Evolutionary conservation across 257 asterid species (phyloP), one percentile per base, ranked within the genome.

Genomic region (Datura wrightii): DNA sequence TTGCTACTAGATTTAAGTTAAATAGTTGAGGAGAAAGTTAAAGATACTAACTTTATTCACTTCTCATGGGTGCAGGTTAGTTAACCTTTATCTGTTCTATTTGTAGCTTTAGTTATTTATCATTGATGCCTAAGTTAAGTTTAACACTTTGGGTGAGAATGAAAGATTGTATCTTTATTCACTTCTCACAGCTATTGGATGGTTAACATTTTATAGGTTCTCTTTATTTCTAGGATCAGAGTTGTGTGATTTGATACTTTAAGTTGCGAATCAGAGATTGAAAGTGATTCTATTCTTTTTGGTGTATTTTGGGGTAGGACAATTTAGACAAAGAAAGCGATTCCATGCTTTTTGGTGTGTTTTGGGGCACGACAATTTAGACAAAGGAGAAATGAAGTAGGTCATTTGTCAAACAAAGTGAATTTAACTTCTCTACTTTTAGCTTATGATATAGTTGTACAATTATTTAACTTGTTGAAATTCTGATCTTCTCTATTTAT

Each of bases 31-130:
- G 8, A 3, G 62, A 78, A 78, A 52, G 3, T 9, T 13, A 52
- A 78, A 78, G 82, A 13, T 76, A 50, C 62, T 50, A 50, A 44
- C 62, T 74, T 74, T 69, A 41, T 39, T n/a, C 52, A 69, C 65
- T 39, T 66, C 48, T 66, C 19, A 66, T 14, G 10, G 46, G 72
- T 65, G 46, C 72, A 34, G 72, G 19, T 34, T 36, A 6, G 42
- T 36, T 63, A 5, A 63, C 5, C 2, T 62, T 31, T 67, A 67
- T 67, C 52, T 50, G 52, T 67, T 85, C 86, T 79, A 85, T 84
- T 84, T 87, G 76, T 88, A 59, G 59, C 95, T 90, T 24, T 92
- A 84, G 84, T 79, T 88, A 86, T 82, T 69, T 88, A 83, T 87
- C 87, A 88, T 88, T 88, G 86, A 52, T 76, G 85, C 63, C 83